Conservation (phyloP, 2,329 filamentous ascomycete species). For the Claviceps fusiformis region DNA sequence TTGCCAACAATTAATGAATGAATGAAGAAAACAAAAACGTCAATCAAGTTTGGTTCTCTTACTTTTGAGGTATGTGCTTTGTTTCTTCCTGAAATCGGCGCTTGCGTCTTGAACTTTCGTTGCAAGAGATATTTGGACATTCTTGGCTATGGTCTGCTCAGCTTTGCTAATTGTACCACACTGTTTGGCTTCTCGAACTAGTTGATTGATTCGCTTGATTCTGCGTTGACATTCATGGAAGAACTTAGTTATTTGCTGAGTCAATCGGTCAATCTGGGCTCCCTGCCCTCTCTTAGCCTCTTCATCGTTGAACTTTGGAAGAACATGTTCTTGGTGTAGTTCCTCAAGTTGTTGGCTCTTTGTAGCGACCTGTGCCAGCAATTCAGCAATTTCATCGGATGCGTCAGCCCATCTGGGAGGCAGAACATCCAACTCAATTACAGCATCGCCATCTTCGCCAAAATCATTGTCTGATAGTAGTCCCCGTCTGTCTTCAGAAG, state of each 20-base stretch:
- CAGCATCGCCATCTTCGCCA: conserved; percentile 76
- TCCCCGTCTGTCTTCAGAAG: conserved; percentile 50
- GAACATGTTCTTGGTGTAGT: conserved; percentile 90
- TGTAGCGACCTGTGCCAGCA: conserved; percentile 64
- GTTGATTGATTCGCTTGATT: conserved; percentile 75
- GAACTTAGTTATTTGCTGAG: conserved; percentile 73
- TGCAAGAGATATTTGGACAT: conserved; percentile 86
- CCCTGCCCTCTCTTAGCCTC: conserved; percentile 79
- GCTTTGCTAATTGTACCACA: conserved; percentile 61
- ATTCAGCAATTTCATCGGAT: conserved; percentile 81
- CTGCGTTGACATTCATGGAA: conserved; percentile 86
- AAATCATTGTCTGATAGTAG: conserved; percentile 71
- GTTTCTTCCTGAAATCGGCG: conserved; percentile 89
- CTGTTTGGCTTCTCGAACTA: conserved; percentile 70
- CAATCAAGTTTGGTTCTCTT: conserved; percentile 12
- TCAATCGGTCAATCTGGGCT: conserved; percentile 76
- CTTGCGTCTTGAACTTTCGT: conserved; percentile 82
- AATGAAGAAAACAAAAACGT: background rate
- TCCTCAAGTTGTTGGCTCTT: conserved; percentile 80
- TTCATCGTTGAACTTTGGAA: conserved; percentile 94
- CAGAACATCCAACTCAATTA: conserved; percentile 96
- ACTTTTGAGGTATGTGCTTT: conserved; percentile 94
- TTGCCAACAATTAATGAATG: background rate
- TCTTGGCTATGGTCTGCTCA: conserved; percentile 91
- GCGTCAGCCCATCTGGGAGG: conserved; percentile 93